These are phyloP conservation scores for Fusarium succisae DNA, from an alignment of 2,329 filamentous ascomycete species.

Conservation along the genomic window DNA sequence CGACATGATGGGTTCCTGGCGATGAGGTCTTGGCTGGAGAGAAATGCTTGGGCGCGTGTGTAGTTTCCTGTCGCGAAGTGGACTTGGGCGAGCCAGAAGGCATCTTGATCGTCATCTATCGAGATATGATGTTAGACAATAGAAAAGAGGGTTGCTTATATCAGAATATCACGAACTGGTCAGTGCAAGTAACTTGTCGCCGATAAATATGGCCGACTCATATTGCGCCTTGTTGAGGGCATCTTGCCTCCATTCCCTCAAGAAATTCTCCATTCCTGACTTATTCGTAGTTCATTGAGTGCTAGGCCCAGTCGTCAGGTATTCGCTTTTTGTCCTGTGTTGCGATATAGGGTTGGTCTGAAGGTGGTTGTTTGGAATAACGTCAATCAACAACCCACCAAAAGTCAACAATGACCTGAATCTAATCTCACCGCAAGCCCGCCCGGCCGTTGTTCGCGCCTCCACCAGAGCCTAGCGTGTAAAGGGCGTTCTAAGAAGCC, in stretches of 20 bases:
- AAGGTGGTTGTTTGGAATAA: conserved; percentile 29
- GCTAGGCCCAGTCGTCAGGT: neutral
- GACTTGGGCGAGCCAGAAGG: conserved; percentile 97
- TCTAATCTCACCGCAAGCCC: conserved; percentile 16
- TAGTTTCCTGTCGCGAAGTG: conserved; percentile 97
- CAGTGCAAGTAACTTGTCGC: conserved; percentile 93
- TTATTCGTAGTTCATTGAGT: conserved; percentile 6
- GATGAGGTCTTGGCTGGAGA: conserved; percentile 85
- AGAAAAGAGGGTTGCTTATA: neutral
- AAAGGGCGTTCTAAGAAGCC: conserved; percentile 29
- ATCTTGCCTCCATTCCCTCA: conserved; percentile 95
- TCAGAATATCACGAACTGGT: conserved; percentile 72
- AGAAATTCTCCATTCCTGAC: conserved; percentile 82
- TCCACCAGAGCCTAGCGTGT: conserved; percentile 28
- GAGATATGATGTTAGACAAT: conserved; percentile 3
- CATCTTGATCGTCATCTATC: conserved; percentile 89
- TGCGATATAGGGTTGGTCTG: neutral
- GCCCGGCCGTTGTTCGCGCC: conserved; percentile 4
- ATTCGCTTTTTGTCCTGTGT: neutral
- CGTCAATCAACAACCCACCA: conserved; percentile 33
- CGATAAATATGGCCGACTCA: conserved; percentile 95
- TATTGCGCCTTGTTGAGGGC: conserved; percentile 96
- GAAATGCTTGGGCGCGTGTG: conserved; percentile 86
- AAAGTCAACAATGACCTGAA: conserved; percentile 33
- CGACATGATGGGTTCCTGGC: conserved; percentile 84